Base-by-base conservation (phyloP, 495 filamentous ascomycete genomes). In the Xylaria nigripes region DNA sequence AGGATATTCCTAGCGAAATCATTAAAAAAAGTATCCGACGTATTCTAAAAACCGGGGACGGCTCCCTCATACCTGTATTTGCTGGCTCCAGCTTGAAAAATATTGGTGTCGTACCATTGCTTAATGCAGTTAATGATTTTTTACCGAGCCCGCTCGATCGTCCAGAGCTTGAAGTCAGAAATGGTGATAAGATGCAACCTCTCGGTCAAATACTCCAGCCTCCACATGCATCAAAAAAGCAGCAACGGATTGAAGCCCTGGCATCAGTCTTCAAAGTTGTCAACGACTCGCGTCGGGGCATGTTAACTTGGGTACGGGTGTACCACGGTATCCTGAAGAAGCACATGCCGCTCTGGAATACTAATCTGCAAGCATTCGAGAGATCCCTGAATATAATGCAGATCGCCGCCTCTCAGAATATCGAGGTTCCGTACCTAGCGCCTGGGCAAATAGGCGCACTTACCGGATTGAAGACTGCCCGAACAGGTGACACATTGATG, bases 231-330 rank as follows among this genome's bases (percentile, higher is more conserved):
- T 75, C 34, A 71, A 81, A 60, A 60, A 66, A 72, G 32, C 68
- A 77, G 47, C 61, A 68, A 2, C 68, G 81, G 21, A 69, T 95
- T 15, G 79, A 84, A 50, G 82, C 83, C 40, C 87, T 92, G 56
- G 90, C 87, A 2, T 74, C 96, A 29, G 94, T 95, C 13, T 99
- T 99, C 78, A 99, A 99, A 68, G 94, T 97, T 10, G 89, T 95
- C 57, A 85, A 93, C 58, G 92, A 97, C 60, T 71, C 86, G 12
- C 82, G 84, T 45, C 84, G 89, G 12, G 94, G 94, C 9, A 85
- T 93, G 18, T 79, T 99, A 55, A 89, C 94, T 53, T 99, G 92
- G 62, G 83, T 96, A 5, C 81, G 94, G 13, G 89, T 96, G 16
- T 96, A 99, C 69, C 87, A 88, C 9, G 94, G 94, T 6, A 76